Evolutionary conservation across 2,329 filamentous ascomycete species (phyloP).

Genomic region (Dothistroma septosporum): DNA sequence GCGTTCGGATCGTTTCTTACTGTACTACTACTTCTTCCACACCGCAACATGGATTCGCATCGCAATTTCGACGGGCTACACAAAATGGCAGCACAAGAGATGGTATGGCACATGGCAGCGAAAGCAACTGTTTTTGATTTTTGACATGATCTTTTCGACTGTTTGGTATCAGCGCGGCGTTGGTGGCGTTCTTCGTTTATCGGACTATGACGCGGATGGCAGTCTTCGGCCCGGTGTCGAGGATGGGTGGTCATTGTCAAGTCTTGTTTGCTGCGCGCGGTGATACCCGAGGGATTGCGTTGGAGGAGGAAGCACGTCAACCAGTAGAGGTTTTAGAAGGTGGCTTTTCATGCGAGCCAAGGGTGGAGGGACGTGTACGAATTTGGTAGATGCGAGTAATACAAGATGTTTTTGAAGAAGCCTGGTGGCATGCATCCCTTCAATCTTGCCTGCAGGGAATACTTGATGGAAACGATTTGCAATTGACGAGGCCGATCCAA

Average conservation of each 20-base stretch:
- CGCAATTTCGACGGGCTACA: not conserved
- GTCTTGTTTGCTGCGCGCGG: not conserved
- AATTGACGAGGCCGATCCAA: not conserved
- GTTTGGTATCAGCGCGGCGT: not conserved
- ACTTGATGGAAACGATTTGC: not conserved
- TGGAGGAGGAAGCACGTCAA: not conserved
- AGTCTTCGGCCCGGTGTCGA: not conserved
- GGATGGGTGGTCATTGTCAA: not conserved
- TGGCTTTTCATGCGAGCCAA: not conserved
- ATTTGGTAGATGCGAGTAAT: not conserved
- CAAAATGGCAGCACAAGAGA: not conserved
- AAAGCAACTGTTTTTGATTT: not conserved
- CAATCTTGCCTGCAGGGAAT: too few relatives aligned
- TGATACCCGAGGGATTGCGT: not conserved
- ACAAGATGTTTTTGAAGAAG: not conserved
- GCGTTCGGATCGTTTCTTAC: constrained; percentile 1
- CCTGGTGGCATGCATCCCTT: not conserved
- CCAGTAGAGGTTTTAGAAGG: not conserved
- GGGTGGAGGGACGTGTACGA: not conserved
- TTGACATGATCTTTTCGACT: not conserved
- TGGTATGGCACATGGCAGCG: not conserved
- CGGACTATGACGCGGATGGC: not conserved
- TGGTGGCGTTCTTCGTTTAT: not conserved
- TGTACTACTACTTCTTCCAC: constrained; percentile 5
- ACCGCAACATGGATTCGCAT: not conserved